Evolutionary conservation across 2,329 filamentous ascomycete genomes (phyloP), one percentile per base, ranked within the genome.

Genomic region (Sclerotinia spermophila): DNA sequence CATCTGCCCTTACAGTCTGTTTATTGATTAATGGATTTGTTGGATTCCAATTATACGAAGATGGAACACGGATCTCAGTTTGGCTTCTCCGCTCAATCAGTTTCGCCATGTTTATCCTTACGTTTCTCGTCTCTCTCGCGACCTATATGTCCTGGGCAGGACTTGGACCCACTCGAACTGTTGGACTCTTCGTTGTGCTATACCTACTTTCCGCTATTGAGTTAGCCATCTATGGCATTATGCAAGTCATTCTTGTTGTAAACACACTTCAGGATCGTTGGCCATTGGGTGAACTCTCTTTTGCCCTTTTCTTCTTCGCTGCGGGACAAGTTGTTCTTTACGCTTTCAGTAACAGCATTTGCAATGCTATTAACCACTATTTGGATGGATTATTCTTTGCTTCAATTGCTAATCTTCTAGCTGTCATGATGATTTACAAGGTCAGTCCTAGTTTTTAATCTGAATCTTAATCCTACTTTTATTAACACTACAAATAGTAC

Each of bases 391-490:
- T 98, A 62, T 97, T 98, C 83, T 94, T 99, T 79, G 93, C 94
- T 6, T 97, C 95, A 0, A 90, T 95, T 69, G 96, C 94, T 84
- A 99, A 99, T 79, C 83, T 99, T 59, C 84, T 99, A 58, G 93
- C 90, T 19, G 95, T 99, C 72, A 99, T 99, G 96, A 99, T 98
- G 96, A 90, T 99, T 51, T 99, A 99, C 87, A 99, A 99, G 91
- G 93, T 90, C 81, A 73, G 83, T 78, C 69, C 55, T 21, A 40
- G 10, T 44, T 35, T 15, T 2, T 35, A 17, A 4, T 56, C 11
- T 38, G 15, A 30, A 33, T 35, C 11, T 27, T 19, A 21, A 45
- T 15, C 21, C 8, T 21, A 38, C n/a, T 17, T 30, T 51, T 51
- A 44, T 21, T 56, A 67, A 69, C 13, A 24, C 35, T 59, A 33